Evolutionary conservation across 768 basidiomycete species (phyloP).

Genomic region (Pulveroboletus sp.): DNA sequence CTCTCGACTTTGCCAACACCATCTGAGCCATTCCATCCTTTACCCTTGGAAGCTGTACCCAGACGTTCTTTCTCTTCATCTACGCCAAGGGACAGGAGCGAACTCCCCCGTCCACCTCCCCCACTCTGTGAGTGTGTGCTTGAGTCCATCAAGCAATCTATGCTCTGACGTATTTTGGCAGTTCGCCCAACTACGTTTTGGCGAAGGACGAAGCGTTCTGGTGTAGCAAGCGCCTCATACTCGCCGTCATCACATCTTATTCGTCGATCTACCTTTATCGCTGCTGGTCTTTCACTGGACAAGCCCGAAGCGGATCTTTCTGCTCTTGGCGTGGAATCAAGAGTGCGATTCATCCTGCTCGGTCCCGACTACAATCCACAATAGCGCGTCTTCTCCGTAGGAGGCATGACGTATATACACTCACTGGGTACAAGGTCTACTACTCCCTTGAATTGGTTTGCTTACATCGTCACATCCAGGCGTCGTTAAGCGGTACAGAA

Average conservation of each 20-base stretch:
- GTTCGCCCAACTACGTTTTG: constrained; percentile 83
- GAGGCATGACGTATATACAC: constrained; percentile 18
- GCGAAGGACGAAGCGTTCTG: constrained; percentile 68
- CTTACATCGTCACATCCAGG: constrained; percentile 8
- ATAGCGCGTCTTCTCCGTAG: constrained; percentile 5
- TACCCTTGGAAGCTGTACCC: constrained; percentile 6
- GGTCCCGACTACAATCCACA: constrained; percentile 35
- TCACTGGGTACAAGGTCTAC: constrained; percentile 11
- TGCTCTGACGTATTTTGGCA: constrained; percentile 22
- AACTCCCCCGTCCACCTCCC: constrained; percentile 56
- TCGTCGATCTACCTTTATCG: constrained; percentile 74
- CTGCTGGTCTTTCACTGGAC: constrained; percentile 68
- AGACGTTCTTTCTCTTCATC: constrained; percentile 16
- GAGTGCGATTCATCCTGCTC: constrained; percentile 39
- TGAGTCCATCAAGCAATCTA: not conserved
- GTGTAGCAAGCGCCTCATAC: constrained; percentile 64
- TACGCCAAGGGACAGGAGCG: constrained; percentile 23
- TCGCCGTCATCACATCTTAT: constrained; percentile 71
- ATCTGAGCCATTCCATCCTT: not conserved
- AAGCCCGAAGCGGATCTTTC: constrained; percentile 55
- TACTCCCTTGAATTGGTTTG: not conserved
- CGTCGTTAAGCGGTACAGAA: constrained; percentile 3
- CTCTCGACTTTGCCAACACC: constrained; percentile 1
- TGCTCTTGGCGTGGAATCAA: constrained; percentile 57
- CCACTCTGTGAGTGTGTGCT: constrained; percentile 50